Evolutionary conservation across 2,329 filamentous ascomycete genomes (phyloP), one percentile per base, ranked within the genome.

Genomic region (Trichoderma endophyticum): DNA sequence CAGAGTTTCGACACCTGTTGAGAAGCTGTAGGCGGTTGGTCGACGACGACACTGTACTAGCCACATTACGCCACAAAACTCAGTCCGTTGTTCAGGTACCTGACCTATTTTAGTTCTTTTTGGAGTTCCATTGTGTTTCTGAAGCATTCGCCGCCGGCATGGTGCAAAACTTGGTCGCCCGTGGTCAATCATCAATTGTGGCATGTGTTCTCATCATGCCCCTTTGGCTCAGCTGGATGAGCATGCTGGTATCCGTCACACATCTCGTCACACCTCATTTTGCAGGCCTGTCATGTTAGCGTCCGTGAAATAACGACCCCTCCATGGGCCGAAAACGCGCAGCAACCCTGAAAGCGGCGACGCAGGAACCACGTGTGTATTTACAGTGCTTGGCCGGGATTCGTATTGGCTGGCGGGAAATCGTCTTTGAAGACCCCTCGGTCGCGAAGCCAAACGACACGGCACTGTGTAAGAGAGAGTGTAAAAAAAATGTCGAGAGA

Each of bases 341-440:
- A 62, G 36, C 57, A 62, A 51, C 28, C 54, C 67, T 62, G 67
- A 70, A 70, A 28, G n/a, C 67, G 67, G 67, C 67, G 36, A 70
- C 56, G 56, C 57, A 61, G 56, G 67, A 61, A 70, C 67, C 67
- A 70, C 67, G 67, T 70, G 67, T 70, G 24, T 61, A 61, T 61
- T 61, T n/a, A 8, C 56, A 6, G 56, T 32, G 66, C 57, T 32
- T 51, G 66, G 66, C 26, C 66, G 18, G 56, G 36, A 51, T 34
- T 69, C 34, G 64, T 51, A 68, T 43, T 59, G 54, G 65, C 1
- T 32, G 36, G 34, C 11, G 48, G 34, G n/a, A 61, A 3, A 36
- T 69, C 15, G 9, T 43, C n/a, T 39, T 9, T 15, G 26, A 34
- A 4, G 7, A 7, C 43, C 43, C 15, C 21, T 54, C 21, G 48